phyloP scores from a whole-genome alignment of 495 filamentous ascomycete species.

The Sporormia fimetaria region DNA sequence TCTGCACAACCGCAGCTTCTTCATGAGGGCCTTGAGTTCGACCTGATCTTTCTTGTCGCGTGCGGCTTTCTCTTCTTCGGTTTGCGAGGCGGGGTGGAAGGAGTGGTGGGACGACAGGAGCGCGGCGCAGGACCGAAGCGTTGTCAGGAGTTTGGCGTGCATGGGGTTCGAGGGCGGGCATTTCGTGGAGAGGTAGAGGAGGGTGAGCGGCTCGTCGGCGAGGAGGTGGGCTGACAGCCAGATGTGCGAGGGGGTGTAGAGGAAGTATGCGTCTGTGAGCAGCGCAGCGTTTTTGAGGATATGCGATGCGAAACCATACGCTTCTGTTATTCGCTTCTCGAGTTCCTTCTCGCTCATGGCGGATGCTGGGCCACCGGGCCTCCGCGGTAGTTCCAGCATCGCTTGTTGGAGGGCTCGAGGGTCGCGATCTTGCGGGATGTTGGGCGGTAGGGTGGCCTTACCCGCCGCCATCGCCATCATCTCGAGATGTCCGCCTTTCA shows the following conservation, averaged over 20 bases:
- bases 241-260: conserved; percentile 90
- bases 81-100: conserved; percentile 29
- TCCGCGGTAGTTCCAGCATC: conserved; percentile 27
- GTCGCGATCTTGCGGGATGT: conserved; percentile 32
- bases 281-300: conserved; percentile 68
- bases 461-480: conserved; percentile 53
- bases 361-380: conserved; percentile 12
- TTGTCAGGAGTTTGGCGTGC: conserved; percentile 33
- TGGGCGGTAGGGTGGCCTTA: conserved; percentile 35
- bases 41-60: conserved; percentile 13
- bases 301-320: conserved; percentile 58
- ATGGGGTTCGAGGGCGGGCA: conserved; percentile 32
- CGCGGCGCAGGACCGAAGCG: conserved; percentile 37
- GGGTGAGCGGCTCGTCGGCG: conserved; percentile 58
- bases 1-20: conserved; percentile 67
- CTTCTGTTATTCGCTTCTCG: conserved; percentile 47
- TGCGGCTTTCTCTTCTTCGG: conserved; percentile 23
- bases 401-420: conserved; percentile 33
- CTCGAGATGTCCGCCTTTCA: conserved; percentile 81
- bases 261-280: conserved; percentile 87
- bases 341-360: conserved; percentile 10
- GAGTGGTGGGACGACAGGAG: conserved; percentile 26
- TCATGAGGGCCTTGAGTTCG: conserved; percentile 38
- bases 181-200: conserved; percentile 64
- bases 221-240: conserved; percentile 69